Base-by-base conservation (phyloP, 768 basidiomycete species). In the Serendipita vermifera region DNA sequence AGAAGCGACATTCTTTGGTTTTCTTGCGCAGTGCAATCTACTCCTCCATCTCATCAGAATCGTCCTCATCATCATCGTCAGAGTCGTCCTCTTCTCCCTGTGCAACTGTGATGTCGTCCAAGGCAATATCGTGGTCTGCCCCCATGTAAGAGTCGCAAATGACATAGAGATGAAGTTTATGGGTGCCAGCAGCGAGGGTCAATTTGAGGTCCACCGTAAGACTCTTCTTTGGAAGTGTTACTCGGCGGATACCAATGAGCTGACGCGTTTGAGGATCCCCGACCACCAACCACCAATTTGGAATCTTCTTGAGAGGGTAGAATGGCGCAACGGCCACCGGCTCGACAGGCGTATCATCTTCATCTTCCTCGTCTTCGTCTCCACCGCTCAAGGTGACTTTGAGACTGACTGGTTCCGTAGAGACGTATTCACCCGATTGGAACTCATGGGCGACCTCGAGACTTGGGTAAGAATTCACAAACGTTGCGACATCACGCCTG, bases 381-480 rank as follows among this genome's bases (percentile, higher is more conserved):
- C 98, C 94, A 17, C 85, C 79, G 29, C 85, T 77, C 11, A 98
- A 80, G 0, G 77, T 70, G 38, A 97, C 86, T 61, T 85, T 80
- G 55, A 98, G 72, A 6, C 76, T 70, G 69, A 99, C 39, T 0
- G 96, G 87, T 7, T 83, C 73, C 11, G 85, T 84, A 0, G 96
- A 87, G 0, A 84, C 86, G 66, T 92, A 86, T 7, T 88, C 85
- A 55, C 84, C 87, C 66, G 87, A 82, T 59, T 80, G 84, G n/a
- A 99, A 76, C 58, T 91, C 82, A 62, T 86, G 82, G 11, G 78
- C 74, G 38, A 98, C 89, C 58, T 99, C 96, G 35, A 98, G 75
- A n/a, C 89, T 93, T 0, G 94, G 94, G 65, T 96, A 98, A 1
- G 91, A 85, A 69, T 99, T 98, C 63, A 96, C 92, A 61, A 96